These are phyloP conservation scores for Astrocystis sublimbata DNA, from an alignment of 495 filamentous ascomycete species.

Conservation along the genomic window DNA sequence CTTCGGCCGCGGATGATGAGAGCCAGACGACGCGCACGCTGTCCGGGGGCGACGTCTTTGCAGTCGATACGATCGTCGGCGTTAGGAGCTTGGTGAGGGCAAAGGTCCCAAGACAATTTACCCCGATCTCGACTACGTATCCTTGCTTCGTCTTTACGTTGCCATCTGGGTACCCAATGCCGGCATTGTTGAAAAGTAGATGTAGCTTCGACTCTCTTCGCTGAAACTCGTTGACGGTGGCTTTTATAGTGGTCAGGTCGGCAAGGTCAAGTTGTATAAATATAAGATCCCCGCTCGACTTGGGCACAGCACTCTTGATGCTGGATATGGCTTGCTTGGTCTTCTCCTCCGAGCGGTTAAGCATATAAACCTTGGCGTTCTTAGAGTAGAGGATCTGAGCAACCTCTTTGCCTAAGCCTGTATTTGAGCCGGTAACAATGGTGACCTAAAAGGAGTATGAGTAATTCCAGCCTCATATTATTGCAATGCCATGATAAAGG, in stretches of 20 bases:
- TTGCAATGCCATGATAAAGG: not conserved
- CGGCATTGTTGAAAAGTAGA: conserved; percentile 39
- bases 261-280: conserved; percentile 34
- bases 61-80: conserved; percentile 45
- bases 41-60: conserved; percentile 30
- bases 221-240: conserved; percentile 26
- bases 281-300: conserved; percentile 24
- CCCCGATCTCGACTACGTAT: conserved; percentile 42
- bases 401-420: conserved; percentile 50
- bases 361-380: conserved; percentile 55
- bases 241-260: conserved; percentile 31
- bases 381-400: conserved; percentile 45
- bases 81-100: conserved; percentile 50
- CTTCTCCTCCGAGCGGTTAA: conserved; percentile 44
- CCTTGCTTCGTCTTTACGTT: conserved; percentile 39
- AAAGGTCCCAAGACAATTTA: conserved; percentile 43
- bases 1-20: conserved; percentile 30
- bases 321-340: conserved; percentile 29
- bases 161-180: conserved; percentile 35
- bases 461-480: not conserved
- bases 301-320: conserved; percentile 27
- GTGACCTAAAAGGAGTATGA: conserved; percentile 27
- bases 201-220: conserved; percentile 26
- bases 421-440: conserved; percentile 53
- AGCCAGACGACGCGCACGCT: conserved; percentile 51